Base-by-base conservation (phyloP, 768 basidiomycete species). In the Boletales sp. region DNA sequence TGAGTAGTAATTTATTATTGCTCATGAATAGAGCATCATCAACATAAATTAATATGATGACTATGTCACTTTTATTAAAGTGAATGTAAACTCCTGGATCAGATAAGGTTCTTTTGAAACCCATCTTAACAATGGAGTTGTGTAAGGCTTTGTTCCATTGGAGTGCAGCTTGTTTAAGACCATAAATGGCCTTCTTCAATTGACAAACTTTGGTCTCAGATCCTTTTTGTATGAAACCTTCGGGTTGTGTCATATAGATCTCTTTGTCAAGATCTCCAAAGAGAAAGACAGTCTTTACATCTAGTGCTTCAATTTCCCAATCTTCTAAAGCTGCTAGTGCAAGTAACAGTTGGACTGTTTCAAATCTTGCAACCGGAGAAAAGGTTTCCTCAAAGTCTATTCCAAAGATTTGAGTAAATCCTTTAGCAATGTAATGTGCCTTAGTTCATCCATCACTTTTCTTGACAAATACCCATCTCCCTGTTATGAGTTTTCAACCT, bases 231-330 rank as follows among this genome's bases (percentile, higher is more conserved):
- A 41, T 5, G 13, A 41, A 41, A 41, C 40, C 40, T 41, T 41
- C 21, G 2, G 25, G 40, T 41, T 41, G 40, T 3, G 8, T 41
- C 9, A 41, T 17, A 8, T 41, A 41, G 40, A 41, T 41, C 4
- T 21, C 21, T 21, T 21, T 4, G 15, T 54, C 44, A 0, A 59
- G 41, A 1, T 50, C 17, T 2, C 67, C 63, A 48, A 69, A 73
- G 0, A 80, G 65, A 55, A 70, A 78, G 0, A 72, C 73, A 0
- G 61, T 61, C 31, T 72, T 73, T 14, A 80, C 67, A 54, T 82
- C 73, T 9, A 78, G 58, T 41, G 65, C 64, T 17, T 73, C 57
- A 7, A 79, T 40, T 6, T 76, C 60, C 51, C 70, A 70, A 25
- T 67, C 53, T 8, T 68, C 40, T 1, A 43, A 40, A 0, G 44